A percentile compares a stretch with the other conserved stretches of the same genome.
These are phyloP conservation scores for Helotiales sp. DNA, from an alignment of 2,329 filamentous ascomycete species.

Conservation along the genomic window DNA sequence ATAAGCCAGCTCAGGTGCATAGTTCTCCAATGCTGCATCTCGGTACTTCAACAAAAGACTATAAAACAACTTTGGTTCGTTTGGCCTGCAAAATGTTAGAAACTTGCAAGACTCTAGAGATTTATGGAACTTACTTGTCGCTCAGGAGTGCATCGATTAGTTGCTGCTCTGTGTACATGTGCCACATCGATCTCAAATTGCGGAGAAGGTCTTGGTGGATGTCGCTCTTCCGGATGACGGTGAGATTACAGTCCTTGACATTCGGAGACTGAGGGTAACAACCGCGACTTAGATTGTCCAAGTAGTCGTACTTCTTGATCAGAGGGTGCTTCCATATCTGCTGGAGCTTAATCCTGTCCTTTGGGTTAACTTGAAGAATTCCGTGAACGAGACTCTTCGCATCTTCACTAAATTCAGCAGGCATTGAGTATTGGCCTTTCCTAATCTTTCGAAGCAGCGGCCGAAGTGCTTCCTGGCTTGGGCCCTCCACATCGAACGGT, in stretches of 20 bases:
- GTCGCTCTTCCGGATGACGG: slow-evolving; percentile 64
- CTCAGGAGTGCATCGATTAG: slow-evolving; percentile 71
- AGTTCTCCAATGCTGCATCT: slow-evolving; percentile 86
- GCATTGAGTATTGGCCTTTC: slow-evolving; percentile 65
- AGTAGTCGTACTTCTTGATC: slow-evolving; percentile 80
- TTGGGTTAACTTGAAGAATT: slow-evolving; percentile 81
- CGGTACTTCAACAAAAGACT: slow-evolving; percentile 81
- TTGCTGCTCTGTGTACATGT: slow-evolving; percentile 76
- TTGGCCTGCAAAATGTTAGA: slow-evolving; percentile 58
- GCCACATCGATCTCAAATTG: slow-evolving; percentile 90
- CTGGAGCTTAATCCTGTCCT: slow-evolving; percentile 76
- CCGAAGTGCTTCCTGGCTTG: slow-evolving; percentile 49
- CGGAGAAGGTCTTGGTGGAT: slow-evolving; percentile 83
- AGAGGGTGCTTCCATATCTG: slow-evolving; percentile 88
- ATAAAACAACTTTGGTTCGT: slow-evolving; percentile 95
- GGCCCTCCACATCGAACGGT: slow-evolving; percentile 70
- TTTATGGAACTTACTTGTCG: slow-evolving; percentile 57
- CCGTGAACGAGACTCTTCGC: slow-evolving; percentile 77
- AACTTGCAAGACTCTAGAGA: not conserved
- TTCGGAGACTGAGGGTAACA: slow-evolving; percentile 58
- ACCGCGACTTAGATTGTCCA: slow-evolving; percentile 58
- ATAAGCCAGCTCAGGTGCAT: slow-evolving; percentile 78
- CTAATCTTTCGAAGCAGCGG: slow-evolving; percentile 66
- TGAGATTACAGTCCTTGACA: slow-evolving; percentile 65
- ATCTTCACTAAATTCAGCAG: slow-evolving; percentile 66